Base-by-base conservation (phyloP, 257 asterid genomes). In the Plantago ovata region DNA sequence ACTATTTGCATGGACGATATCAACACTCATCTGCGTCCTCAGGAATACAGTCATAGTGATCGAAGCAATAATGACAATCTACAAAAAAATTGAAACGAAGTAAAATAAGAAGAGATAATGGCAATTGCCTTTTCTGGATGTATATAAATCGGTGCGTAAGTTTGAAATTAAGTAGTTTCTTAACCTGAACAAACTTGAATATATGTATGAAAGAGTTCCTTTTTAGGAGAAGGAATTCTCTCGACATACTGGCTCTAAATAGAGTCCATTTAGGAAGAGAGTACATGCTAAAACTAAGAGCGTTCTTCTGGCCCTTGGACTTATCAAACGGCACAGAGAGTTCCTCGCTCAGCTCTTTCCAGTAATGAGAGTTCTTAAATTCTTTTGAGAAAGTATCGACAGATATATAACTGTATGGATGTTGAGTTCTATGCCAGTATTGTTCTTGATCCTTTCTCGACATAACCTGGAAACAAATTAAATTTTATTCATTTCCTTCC, bases 181-280 rank as follows among this genome's bases (percentile, higher is more conserved):
- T 16, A 14, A 53, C 58, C 58, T 53, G 58, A 53, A 53, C 7
- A 28, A 23, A 53, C 32, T 38, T 53, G 58, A 53, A 53, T 24
- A 53, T n/a, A 36, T 53, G 40, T 24, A 53, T 13, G 21, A 53
- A 53, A 15, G 58, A 53, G 20, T 21, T 24, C 41, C 58, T 53
- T 24, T 53, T 28, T 8, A 53, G 38, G 41, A 53, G 58, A 53
- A 53, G 58, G 15, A 7, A 28, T 53, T 53, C 58, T 32, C 58
- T 53, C 32, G 58, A 53, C 58, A 53, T 53, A 53, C 58, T 23
- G 38, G 58, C 43, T n/a, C 20, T 53, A 21, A 53, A 53, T 19
- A 53, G 43, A 32, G 58, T 53, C 58, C 58, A 53, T n/a, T 53
- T 53, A 53, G 43, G 19, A 53, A 53, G 58, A 53, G 58, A 36